Evolutionary conservation across 2,329 filamentous ascomycete species (phyloP).

Genomic region (Sporothrix euskadiensis): DNA sequence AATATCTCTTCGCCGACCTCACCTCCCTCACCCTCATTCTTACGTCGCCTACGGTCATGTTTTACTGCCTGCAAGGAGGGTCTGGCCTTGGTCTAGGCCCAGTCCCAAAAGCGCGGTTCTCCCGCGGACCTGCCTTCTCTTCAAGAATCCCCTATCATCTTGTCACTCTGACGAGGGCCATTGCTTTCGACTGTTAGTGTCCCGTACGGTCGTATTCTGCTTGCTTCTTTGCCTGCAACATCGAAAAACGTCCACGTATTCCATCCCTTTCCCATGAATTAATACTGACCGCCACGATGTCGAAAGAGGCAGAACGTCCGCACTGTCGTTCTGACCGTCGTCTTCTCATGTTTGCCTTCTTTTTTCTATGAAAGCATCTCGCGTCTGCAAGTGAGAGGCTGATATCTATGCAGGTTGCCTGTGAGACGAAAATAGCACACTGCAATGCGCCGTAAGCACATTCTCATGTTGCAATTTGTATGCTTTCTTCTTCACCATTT

Average conservation of each 20-base stretch:
- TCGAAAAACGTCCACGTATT: background rate
- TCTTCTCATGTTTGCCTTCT: background rate
- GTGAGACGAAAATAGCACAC: background rate
- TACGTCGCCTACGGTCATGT: background rate
- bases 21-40: background rate
- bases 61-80: background rate
- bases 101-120: slow-evolving; percentile 24
- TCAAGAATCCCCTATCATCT: background rate
- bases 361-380: background rate
- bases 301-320: background rate
- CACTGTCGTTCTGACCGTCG: background rate
- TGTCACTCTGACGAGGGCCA: background rate
- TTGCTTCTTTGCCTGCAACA: background rate
- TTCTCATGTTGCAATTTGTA: background rate
- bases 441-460: background rate
- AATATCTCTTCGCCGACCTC: background rate
- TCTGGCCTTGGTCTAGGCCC: background rate
- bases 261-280: background rate
- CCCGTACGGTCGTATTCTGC: background rate
- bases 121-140: background rate
- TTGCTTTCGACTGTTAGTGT: background rate
- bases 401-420: background rate
- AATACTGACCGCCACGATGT: background rate
- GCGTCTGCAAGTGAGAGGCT: background rate
- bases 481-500: background rate